phyloP scores from a whole-genome alignment of 2,329 filamentous ascomycete species.

The Phaeophleospora eucalypticola region DNA sequence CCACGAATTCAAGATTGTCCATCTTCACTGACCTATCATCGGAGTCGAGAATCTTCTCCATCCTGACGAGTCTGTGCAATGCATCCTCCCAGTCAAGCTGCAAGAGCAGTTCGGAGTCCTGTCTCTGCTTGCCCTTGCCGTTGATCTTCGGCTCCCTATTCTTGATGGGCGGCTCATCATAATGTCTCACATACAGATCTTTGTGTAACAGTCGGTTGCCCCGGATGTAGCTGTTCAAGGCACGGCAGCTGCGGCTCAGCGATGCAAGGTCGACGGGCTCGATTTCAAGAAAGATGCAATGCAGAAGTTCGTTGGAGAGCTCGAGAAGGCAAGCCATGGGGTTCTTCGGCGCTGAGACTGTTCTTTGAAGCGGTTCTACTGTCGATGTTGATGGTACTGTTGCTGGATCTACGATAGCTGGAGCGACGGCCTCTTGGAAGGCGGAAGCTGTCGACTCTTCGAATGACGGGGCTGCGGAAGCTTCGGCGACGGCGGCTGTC shows the following conservation, averaged over 20 bases:
- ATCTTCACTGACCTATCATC: conserved; percentile 39
- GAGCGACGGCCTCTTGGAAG: not conserved
- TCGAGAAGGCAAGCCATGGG: conserved; percentile 37
- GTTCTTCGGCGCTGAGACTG: not conserved
- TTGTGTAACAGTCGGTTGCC: conserved; percentile 59
- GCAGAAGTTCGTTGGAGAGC: conserved; percentile 61
- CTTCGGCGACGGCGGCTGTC: not conserved
- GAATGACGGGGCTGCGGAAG: not conserved
- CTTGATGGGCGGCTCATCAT: conserved; percentile 24
- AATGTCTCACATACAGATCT: conserved; percentile 54
- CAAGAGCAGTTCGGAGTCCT: not conserved
- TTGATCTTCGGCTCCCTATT: not conserved
- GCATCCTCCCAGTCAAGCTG: conserved; percentile 37
- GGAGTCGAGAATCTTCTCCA: conserved; percentile 46
- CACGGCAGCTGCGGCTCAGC: conserved; percentile 51
- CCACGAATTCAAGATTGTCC: conserved; percentile 32
- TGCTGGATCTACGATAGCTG: not conserved
- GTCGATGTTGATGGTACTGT: not conserved
- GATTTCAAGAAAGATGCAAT: conserved; percentile 56
- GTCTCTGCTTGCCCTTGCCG: not conserved
- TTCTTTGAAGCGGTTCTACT: not conserved
- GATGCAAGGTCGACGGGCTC: conserved; percentile 54
- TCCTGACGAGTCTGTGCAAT: conserved; percentile 34
- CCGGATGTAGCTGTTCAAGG: conserved; percentile 52
- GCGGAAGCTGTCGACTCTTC: not conserved